Conservation (phyloP, 2,329 filamentous ascomycete genomes). For the Ceratocystis variospora region DNA sequence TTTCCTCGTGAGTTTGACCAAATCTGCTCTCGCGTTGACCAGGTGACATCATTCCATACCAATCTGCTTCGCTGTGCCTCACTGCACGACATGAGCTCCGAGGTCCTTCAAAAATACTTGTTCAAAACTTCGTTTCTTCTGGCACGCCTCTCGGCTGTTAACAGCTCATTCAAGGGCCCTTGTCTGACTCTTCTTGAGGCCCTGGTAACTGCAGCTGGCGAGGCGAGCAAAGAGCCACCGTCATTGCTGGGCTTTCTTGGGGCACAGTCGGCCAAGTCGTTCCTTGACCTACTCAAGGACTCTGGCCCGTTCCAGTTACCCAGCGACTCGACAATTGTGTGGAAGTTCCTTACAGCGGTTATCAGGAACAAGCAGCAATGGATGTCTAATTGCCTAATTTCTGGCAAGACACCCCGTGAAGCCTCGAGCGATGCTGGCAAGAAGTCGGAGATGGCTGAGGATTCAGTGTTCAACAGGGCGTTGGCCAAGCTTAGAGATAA, state of each 20-base stretch:
- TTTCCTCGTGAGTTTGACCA: constrained; percentile 42
- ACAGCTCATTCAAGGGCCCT: constrained; percentile 50
- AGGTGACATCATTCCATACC: constrained; percentile 52
- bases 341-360: constrained; percentile 75
- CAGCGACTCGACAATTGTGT: constrained; percentile 53
- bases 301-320: constrained; percentile 62
- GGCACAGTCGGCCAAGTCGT: constrained; percentile 66
- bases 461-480: constrained; percentile 61
- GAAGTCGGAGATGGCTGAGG: constrained; percentile 30
- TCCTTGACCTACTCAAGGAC: constrained; percentile 63
- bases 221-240: constrained; percentile 57
- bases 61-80: constrained; percentile 57
- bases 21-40: constrained; percentile 48
- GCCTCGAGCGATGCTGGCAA: constrained; percentile 38
- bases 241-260: constrained; percentile 87
- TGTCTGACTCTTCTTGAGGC: constrained; percentile 58
- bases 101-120: constrained; percentile 59
- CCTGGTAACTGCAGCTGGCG: constrained; percentile 50
- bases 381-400: constrained; percentile 87
- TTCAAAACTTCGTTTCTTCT: constrained; percentile 70
- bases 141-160: constrained; percentile 59
- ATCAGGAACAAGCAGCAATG: constrained; percentile 86
- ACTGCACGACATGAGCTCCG: constrained; percentile 47
- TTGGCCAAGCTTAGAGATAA: constrained; percentile 50
- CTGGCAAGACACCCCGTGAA: constrained; percentile 61